Percentiles rank a stretch among this genome's conserved stretches.
Evolutionary conservation across 495 filamentous ascomycete species (phyloP).

Genomic region (Aspergillus leporis): DNA sequence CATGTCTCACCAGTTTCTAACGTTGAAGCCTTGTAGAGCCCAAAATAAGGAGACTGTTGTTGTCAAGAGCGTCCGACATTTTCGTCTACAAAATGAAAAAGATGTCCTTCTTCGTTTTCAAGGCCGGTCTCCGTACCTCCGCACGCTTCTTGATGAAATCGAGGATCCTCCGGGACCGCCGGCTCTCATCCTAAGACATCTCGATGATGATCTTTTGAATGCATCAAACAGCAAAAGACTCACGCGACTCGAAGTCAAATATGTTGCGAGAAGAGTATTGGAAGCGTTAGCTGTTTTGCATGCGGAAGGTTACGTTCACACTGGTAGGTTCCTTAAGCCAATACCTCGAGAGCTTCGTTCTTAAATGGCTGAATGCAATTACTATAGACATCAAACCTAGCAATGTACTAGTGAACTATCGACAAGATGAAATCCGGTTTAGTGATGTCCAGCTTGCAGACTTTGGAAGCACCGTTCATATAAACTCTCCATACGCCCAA

Average conservation of each 20-base stretch:
- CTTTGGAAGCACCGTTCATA: conserved; percentile 35
- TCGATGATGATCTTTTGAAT: conserved; percentile 38
- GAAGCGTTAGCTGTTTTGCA: conserved; percentile 15
- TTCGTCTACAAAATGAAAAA: conserved; percentile 40
- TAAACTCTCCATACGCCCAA: conserved; percentile 35
- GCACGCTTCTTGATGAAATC: conserved; percentile 40
- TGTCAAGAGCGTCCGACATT: conserved; percentile 38
- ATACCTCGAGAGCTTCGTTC: not conserved
- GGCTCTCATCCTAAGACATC: conserved; percentile 38
- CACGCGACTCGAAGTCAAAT: conserved; percentile 12
- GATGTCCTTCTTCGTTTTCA: conserved; percentile 40
- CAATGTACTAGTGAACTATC: conserved; percentile 45
- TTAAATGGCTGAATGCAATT: not conserved
- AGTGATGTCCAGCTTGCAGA: conserved; percentile 42
- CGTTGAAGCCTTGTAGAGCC: conserved; percentile 20
- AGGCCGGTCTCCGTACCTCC: conserved; percentile 24
- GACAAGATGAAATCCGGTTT: conserved; percentile 30
- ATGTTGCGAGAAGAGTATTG: conserved; percentile 12
- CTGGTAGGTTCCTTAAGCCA: conserved; percentile 8
- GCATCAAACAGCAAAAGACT: conserved; percentile 38
- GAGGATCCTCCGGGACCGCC: conserved; percentile 36
- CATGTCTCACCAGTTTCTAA: conserved; percentile 1
- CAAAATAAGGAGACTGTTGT: conserved; percentile 32
- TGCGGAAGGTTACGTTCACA: conserved; percentile 12
- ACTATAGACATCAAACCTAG: conserved; percentile 43